phyloP scores from a whole-genome alignment of 306 rosid species.

The Adenanthera pavonina region DNA sequence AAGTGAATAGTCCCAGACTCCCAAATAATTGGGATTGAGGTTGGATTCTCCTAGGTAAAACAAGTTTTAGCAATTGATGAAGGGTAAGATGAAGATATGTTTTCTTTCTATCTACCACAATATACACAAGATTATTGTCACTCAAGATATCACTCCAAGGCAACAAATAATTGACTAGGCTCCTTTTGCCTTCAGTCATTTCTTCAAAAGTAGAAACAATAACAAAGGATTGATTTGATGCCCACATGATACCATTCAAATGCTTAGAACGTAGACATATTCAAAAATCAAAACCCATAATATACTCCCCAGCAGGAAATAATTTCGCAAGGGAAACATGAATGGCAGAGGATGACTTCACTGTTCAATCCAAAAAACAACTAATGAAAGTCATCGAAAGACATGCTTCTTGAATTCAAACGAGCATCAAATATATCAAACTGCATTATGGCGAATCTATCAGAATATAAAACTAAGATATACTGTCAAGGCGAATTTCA shows the following conservation, averaged over 20 bases:
- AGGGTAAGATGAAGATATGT: too few species aligned
- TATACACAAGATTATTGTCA: neutral
- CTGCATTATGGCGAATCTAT: neutral
- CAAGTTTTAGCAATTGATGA: too few species aligned
- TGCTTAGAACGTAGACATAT: neutral
- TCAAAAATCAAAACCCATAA: neutral
- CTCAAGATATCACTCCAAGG: neutral
- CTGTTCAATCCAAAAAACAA: neutral
- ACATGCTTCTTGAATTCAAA: neutral
- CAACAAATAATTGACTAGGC: neutral
- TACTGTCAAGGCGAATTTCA: neutral
- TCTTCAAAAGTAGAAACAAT: neutral
- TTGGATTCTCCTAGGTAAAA: too few species aligned
- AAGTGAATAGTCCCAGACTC: too few species aligned
- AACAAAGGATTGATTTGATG: neutral
- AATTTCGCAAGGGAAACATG: neutral
- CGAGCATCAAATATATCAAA: neutral
- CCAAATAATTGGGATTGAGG: too few species aligned
- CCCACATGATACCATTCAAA: neutral
- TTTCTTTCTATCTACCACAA: neutral
- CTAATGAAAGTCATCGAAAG: neutral
- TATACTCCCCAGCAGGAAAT: neutral
- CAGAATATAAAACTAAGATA: neutral
- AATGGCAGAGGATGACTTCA: neutral
- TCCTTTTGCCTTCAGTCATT: too few species aligned